Evolutionary conservation across 139 green algal species (phyloP), one percentile per base, ranked within the genome.

Genomic region (Pleodorina starrii): DNA sequence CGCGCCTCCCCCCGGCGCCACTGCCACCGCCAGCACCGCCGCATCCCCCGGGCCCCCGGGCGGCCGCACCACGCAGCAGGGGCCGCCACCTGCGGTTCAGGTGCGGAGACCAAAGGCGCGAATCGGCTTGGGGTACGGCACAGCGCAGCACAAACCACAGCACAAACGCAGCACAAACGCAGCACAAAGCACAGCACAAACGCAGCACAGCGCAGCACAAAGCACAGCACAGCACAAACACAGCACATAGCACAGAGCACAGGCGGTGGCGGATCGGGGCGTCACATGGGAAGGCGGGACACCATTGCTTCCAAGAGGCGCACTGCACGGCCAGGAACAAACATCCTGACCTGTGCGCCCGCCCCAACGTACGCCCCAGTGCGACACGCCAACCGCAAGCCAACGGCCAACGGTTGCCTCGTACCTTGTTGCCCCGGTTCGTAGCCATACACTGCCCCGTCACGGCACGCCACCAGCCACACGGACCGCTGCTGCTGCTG

Each of bases 391-490:
- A 66, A 27, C 54, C 54, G 9, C 54, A 66, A 12, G 25, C 21
- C 54, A n/a, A n/a, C n/a, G n/a, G n/a, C n/a, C n/a, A n/a, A n/a
- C 54, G 9, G 9, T 60, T 44, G 5, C 50, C 5, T 7, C 77
- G 32, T 36, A 87, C 80, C 80, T 43, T 54, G 43, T 3, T 69
- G 50, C 12, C 60, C 68, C 32, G 63, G 36, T 36, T n/a, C 27
- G 46, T 89, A 89, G 3, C 59, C 84, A 36, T 89, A 89, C 69
- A 89, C 84, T 23, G 66, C 68, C 23, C 84, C 84, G 29, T 82
- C 84, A 1, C 69, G 69, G 71, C 84, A 81, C 3, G 69, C 48
- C 46, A 89, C 84, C 68, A 89, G 69, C 84, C 68, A 81, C 48
- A 83, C 12, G 40, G 25, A 0, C 17, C 36, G 19, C 80, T 23